Evolutionary conservation across 2,329 filamentous ascomycete genomes (phyloP), one percentile per base, ranked within the genome.

Genomic region (Microcera coccophila): DNA sequence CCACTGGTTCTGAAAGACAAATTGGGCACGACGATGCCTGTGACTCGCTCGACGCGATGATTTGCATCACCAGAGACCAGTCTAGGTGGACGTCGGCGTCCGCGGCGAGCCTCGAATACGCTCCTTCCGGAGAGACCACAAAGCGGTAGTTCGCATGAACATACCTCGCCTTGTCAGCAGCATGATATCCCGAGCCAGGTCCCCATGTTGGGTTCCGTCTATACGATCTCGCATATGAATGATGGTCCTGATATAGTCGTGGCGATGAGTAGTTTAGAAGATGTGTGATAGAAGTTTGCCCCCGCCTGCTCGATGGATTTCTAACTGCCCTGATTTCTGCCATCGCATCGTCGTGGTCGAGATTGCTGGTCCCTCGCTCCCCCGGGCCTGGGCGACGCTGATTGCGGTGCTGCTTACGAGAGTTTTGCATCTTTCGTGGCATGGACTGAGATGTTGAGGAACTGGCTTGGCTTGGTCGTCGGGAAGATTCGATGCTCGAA

Each of bases 111-210:
- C 80, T 78, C 46, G 80, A 76, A 62, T 97, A 98, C 58, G 84
- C 80, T 44, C 82, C 84, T 42, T 81, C 76, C 3, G 93, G 91
- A 47, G 88, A 84, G 39, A 98, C 90, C 45, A 98, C 85, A 64
- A 98, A 98, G 42, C 93, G 85, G 63, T 98, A 98, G 65, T 98
- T 98, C 52, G 93, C 90, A 65, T 98, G 90, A 14, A 98, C 78
- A 44, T 77, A 91, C 75, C 87, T 83, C 44, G 90, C 86, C 70
- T 97, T 97, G 66, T 98, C 93, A 33, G 83, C 80, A 12, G 88
- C 82, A 65, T 96, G 90, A 65, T 95, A 87, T 19, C 90, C 90
- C 26, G 90, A 95, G 4, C 90, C 89, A 31, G 87, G 74, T 0
- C 89, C 89, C 85, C 87, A 95, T 2, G 84, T 85, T 34, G 84